Conservation (phyloP, 192 early-diverging fungal species). For the Backusella morwellensis region DNA sequence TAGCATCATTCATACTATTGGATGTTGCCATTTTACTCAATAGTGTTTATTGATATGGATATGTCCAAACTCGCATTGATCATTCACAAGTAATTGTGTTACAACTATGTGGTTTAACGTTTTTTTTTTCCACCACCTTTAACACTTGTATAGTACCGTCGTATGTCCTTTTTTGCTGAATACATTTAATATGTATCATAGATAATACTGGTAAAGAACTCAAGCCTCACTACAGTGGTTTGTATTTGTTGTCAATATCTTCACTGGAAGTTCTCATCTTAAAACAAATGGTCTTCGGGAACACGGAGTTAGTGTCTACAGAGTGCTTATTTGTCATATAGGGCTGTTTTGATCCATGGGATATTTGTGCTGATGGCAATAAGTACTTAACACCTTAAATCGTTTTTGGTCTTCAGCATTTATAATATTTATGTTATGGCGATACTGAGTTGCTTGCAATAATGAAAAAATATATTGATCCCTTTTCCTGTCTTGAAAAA, state of each 20-base stretch:
- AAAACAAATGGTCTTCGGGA: too few species aligned
- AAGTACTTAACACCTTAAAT: too few species aligned
- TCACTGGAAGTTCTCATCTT: neutral
- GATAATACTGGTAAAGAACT: neutral
- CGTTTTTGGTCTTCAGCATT: too few species aligned
- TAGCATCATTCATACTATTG: too few species aligned
- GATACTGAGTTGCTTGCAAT: too few species aligned
- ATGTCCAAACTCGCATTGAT: neutral
- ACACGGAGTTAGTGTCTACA: too few species aligned
- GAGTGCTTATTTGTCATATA: too few species aligned
- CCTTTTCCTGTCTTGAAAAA: too few species aligned
- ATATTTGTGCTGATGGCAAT: too few species aligned
- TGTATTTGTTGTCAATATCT: neutral
- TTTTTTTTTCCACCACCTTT: neutral
- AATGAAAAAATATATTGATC: too few species aligned
- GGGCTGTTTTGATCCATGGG: too few species aligned
- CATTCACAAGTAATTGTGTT: neutral
- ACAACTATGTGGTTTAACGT: neutral
- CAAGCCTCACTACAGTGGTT: neutral
- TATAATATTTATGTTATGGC: too few species aligned
- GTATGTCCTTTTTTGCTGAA: neutral
- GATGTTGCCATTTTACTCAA: neutral
- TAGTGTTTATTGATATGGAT: neutral
- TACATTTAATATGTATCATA: neutral
- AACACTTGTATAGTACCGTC: neutral